Conservation (phyloP, 2,329 filamentous ascomycete genomes). For the Cladosporium austrohemisphaericum region DNA sequence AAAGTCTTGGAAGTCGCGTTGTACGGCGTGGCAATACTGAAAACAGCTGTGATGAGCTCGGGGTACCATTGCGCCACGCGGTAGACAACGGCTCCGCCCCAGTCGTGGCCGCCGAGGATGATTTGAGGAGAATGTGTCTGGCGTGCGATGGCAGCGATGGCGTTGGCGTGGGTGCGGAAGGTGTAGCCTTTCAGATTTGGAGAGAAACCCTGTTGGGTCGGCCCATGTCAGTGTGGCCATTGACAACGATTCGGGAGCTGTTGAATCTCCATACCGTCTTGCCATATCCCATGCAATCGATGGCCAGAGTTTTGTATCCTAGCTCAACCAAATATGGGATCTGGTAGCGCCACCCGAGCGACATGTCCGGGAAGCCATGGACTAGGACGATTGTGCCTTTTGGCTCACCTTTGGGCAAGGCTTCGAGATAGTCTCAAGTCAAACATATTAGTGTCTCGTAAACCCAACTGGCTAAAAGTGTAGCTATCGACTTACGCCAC, state of each 20-base stretch:
- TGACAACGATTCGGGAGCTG: too few species aligned
- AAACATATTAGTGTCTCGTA: background rate
- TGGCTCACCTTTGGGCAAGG: constrained; percentile 17
- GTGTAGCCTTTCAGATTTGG: constrained; percentile 57
- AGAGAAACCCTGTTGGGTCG: constrained; percentile 25
- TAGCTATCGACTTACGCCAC: constrained; percentile 52
- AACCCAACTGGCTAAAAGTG: background rate
- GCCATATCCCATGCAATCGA: constrained; percentile 85
- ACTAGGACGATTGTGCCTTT: constrained; percentile 55
- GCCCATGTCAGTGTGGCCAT: too few species aligned
- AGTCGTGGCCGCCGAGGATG: constrained; percentile 88
- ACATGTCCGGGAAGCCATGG: constrained; percentile 73
- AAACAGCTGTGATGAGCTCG: constrained; percentile 67
- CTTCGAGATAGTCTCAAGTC: constrained; percentile 44
- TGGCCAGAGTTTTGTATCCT: constrained; percentile 74
- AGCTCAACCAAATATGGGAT: constrained; percentile 70
- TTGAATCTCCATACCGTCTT: constrained; percentile 63
- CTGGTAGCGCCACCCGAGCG: constrained; percentile 85
- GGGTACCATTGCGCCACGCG: constrained; percentile 71
- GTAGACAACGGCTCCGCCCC: constrained; percentile 77
- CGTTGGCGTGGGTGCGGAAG: constrained; percentile 67
- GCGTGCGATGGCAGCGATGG: constrained; percentile 68
- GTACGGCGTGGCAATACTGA: constrained; percentile 79
- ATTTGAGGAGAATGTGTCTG: constrained; percentile 56
- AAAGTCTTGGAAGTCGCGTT: constrained; percentile 25